These are phyloP conservation scores for Lonicera japonica DNA, from an alignment of 129 eudicot genomes.

Conservation along the genomic window DNA sequence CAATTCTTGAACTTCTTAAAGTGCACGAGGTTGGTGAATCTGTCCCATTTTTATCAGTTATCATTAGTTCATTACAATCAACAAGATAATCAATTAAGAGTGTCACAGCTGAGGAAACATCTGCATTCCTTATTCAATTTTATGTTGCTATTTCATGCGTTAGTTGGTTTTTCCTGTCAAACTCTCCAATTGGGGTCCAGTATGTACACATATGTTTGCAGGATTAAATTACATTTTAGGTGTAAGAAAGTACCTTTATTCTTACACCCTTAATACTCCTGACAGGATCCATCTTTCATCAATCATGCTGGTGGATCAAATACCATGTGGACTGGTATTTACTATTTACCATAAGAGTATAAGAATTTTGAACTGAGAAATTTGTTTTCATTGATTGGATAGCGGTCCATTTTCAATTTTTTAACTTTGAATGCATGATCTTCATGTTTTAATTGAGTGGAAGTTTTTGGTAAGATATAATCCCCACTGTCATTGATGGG, in stretches of 20 bases:
- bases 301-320: not conserved
- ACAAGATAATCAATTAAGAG: not conserved
- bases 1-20: slow-evolving; percentile 71
- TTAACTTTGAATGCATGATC: not conserved
- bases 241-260: too few relatives aligned
- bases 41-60: not conserved
- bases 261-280: too few relatives aligned
- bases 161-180: not conserved
- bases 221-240: too few relatives aligned
- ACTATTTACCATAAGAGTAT: not conserved
- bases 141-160: not conserved
- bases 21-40: slow-evolving; percentile 47
- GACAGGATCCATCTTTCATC: not conserved
- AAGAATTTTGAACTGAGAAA: not conserved
- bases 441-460: not conserved
- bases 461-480: not conserved
- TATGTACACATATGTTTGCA: not conserved
- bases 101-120: not conserved
- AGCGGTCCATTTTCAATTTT: not conserved
- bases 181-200: not conserved
- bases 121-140: not conserved
- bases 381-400: not conserved
- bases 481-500: not conserved
- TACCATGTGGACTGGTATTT: not conserved
- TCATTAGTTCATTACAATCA: not conserved